A percentile compares a stretch with the other conserved stretches of the same genome.
Evolutionary conservation across 2,329 filamentous ascomycete genomes (phyloP).

Genomic region (Clathrospora elynae): DNA sequence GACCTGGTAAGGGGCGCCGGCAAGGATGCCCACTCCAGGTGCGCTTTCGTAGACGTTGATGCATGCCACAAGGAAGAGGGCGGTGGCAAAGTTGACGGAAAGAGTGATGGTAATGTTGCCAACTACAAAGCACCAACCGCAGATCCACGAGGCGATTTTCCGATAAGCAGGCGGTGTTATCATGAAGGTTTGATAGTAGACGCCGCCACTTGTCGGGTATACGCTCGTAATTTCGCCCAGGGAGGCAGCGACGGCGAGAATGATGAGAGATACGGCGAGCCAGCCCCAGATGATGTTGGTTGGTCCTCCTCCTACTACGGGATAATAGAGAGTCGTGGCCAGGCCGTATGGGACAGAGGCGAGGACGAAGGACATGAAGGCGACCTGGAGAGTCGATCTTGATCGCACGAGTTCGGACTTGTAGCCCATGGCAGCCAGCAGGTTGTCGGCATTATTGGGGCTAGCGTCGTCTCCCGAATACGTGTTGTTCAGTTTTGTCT

Average conservation of each 20-base stretch:
- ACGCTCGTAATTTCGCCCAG: constrained; percentile 76
- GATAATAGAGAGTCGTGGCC: constrained; percentile 71
- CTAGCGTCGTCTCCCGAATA: constrained; percentile 31
- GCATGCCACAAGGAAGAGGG: constrained; percentile 60
- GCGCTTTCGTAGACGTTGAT: constrained; percentile 60
- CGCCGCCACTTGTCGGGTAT: constrained; percentile 76
- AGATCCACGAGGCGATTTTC: constrained; percentile 70
- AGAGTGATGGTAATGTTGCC: constrained; percentile 83
- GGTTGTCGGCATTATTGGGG: constrained; percentile 60
- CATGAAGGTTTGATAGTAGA: constrained; percentile 82
- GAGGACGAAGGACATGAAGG: constrained; percentile 78
- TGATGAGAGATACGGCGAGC: constrained; percentile 70
- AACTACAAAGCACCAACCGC: constrained; percentile 76
- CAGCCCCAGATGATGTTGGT: constrained; percentile 76
- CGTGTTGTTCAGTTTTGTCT: constrained; percentile 34
- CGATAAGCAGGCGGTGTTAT: constrained; percentile 66
- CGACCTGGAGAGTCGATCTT: constrained; percentile 70
- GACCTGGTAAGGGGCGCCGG: constrained; percentile 52
- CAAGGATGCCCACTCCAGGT: constrained; percentile 54
- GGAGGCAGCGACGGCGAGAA: constrained; percentile 69
- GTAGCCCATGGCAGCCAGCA: constrained; percentile 69
- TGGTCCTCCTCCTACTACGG: constrained; percentile 68
- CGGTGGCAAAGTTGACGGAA: constrained; percentile 78
- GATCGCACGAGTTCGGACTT: constrained; percentile 67
- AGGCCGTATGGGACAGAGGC: constrained; percentile 76